phyloP scores from a whole-genome alignment of 805 yeast genomes.

The Starmerella gropengiesseri region DNA sequence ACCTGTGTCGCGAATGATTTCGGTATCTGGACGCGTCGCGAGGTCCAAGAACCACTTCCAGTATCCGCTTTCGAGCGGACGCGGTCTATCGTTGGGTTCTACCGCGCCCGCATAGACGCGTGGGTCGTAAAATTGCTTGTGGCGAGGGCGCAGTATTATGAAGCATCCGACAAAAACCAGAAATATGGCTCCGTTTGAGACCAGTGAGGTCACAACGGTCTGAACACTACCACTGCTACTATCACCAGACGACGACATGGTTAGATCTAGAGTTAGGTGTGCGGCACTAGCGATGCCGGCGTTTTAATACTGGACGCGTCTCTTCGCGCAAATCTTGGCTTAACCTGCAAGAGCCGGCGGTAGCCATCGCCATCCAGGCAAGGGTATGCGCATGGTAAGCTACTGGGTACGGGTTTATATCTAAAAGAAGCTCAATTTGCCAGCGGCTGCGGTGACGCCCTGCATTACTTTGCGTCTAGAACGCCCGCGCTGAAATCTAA shows the following conservation, averaged over 20 bases:
- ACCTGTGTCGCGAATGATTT: constrained; percentile 77
- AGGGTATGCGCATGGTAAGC: too few species aligned
- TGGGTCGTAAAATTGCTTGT: constrained; percentile 73
- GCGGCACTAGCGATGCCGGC: background rate
- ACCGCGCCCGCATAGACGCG: constrained; percentile 56
- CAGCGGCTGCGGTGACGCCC: too few species aligned
- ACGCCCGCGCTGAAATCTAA: too few species aligned
- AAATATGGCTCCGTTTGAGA: constrained; percentile 57
- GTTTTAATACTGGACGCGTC: background rate
- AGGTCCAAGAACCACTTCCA: constrained; percentile 60
- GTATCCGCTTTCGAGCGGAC: constrained; percentile 59
- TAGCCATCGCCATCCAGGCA: too few species aligned
- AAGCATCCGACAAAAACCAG: constrained; percentile 52
- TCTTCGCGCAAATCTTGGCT: background rate
- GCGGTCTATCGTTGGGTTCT: constrained; percentile 40
- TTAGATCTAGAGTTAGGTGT: too few species aligned
- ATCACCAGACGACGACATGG: constrained; percentile 1
- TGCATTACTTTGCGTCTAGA: too few species aligned
- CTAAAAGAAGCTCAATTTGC: too few species aligned
- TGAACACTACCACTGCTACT: constrained; percentile 18
- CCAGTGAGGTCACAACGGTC: constrained; percentile 61
- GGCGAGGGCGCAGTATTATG: constrained; percentile 51
- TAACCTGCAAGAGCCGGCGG: background rate
- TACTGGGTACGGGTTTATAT: too few species aligned
- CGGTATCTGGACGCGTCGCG: constrained; percentile 55